Conservation (phyloP, 306 rosid species). For the Psophocarpus tetragonolobus region DNA sequence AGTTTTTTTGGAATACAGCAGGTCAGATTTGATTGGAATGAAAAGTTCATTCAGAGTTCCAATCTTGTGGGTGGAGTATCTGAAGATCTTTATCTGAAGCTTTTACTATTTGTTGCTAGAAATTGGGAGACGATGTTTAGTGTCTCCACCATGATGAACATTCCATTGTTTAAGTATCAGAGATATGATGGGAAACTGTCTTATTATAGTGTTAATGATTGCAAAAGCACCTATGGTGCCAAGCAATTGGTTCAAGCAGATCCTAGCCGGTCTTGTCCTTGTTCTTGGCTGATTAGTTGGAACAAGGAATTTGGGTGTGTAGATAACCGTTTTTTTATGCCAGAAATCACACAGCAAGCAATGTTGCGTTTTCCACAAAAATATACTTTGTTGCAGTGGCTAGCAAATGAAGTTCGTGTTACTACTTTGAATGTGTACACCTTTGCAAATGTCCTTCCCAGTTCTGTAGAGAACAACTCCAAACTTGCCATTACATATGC, state of each 20-base stretch:
- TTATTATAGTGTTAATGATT: constrained; percentile 40
- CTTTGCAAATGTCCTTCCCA: constrained; percentile 39
- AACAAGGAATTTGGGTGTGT: constrained; percentile 44
- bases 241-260: constrained; percentile 35
- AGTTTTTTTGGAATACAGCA: constrained; percentile 50
- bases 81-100: constrained; percentile 52
- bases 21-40: constrained; percentile 65
- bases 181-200: constrained; percentile 39
- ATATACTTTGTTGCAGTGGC: constrained; percentile 48
- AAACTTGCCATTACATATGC: constrained; percentile 42
- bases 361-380: constrained; percentile 15
- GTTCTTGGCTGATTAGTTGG: constrained; percentile 64
- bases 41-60: constrained; percentile 65
- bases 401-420: constrained; percentile 30
- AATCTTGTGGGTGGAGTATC: constrained; percentile 56
- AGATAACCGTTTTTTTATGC: constrained; percentile 47
- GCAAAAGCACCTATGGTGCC: background rate
- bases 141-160: constrained; percentile 33
- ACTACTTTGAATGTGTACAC: background rate
- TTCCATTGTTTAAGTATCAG: constrained; percentile 55
- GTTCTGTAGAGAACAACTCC: constrained; percentile 10
- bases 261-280: background rate
- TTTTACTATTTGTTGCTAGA: constrained; percentile 53
- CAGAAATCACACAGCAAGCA: constrained; percentile 53
- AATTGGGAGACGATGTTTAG: constrained; percentile 46